Percentiles rank a stretch among this genome's conserved stretches.
Evolutionary conservation across 371 early-diverging fungal species (phyloP).

Genomic region (Mortierella sp.): DNA sequence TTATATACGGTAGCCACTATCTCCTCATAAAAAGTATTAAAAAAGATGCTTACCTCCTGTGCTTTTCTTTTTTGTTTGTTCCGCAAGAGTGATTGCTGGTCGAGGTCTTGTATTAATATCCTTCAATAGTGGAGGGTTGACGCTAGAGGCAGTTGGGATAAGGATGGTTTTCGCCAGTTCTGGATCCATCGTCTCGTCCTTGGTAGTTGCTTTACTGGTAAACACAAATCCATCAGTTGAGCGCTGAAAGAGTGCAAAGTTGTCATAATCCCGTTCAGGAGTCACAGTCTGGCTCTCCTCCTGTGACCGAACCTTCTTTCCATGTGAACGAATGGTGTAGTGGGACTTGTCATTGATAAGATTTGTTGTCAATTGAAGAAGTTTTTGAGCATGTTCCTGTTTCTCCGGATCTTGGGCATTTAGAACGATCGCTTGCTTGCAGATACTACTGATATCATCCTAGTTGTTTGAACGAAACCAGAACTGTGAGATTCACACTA

Average conservation of each 20-base stretch:
- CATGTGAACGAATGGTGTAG: slow-evolving; percentile 51
- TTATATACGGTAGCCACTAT: neutral
- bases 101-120: slow-evolving; percentile 45
- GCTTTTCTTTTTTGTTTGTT: slow-evolving; percentile 34
- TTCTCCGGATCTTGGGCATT: slow-evolving; percentile 8
- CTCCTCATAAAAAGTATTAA: neutral
- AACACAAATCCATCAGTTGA: slow-evolving; percentile 48
- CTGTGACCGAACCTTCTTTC: slow-evolving; percentile 45
- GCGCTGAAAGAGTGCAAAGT: slow-evolving; percentile 46
- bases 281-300: slow-evolving; percentile 28
- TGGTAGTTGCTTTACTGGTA: slow-evolving; percentile 32
- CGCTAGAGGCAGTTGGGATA: slow-evolving; percentile 30
- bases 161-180: slow-evolving; percentile 32
- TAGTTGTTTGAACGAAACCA: slow-evolving; percentile 1
- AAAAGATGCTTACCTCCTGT: slow-evolving; percentile 26
- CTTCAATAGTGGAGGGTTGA: slow-evolving; percentile 39
- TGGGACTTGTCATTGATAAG: slow-evolving; percentile 45
- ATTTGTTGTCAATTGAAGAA: slow-evolving; percentile 36
- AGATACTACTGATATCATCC: slow-evolving; percentile 42
- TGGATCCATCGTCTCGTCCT: slow-evolving; percentile 37
- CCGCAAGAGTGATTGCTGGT: slow-evolving; percentile 6
- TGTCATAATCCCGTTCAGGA: slow-evolving; percentile 43
- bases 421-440: slow-evolving; percentile 19
- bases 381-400: slow-evolving; percentile 31
- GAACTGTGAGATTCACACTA: neutral